Base-by-base conservation (phyloP, 2,329 filamentous ascomycete genomes). In the Verticillium longisporum region DNA sequence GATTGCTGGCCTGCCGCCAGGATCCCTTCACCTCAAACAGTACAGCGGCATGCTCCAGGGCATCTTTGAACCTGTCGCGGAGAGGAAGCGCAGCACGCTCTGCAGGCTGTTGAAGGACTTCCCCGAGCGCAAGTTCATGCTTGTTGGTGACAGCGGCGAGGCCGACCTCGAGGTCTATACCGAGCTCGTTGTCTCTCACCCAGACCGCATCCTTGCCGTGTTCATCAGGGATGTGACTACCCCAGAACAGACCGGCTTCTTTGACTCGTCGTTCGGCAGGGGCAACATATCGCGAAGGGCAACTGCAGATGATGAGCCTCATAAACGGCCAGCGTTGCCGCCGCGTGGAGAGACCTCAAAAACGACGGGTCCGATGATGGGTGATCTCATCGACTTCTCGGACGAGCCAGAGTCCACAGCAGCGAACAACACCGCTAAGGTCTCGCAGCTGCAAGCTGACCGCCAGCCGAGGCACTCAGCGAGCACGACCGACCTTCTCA, bases 171-270 rank as follows among this genome's bases (percentile, higher is more conserved):
- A 99, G 73, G 92, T 98, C 0, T 99, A 99, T 70, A 97, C 93
- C 0, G 95, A 99, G 65, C 83, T 97, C n/a, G 93, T 89, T 0
- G 70, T 94, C 37, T 86, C 90, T 2, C 88, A 98, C 67, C 94
- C 93, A 0, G 90, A 90, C 0, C 85, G 91, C 33, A 87, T 99
- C 2, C 78, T 92, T 34, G 95, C 88, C 0, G 86, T 99, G 6
- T 98, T 98, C 73, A 98, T 99, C 65, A 85, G 96, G 60, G 95
- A 99, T 73, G 91, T 99, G 26, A 99, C 95, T 0, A 97, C 92
- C 0, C 84, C 89, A 0, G 83, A 90, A 41, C 80, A 79, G 56
- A 80, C 85, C 13, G 85, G 85, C 0, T 98, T 95, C 72, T 97
- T 97, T 69, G 91, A 96, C 65, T 81, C 86, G 1, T 72, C 75